These are phyloP conservation scores for Phytophthora meadii DNA, from an alignment of 352 stramenopile genomes.

Conservation along the genomic window DNA sequence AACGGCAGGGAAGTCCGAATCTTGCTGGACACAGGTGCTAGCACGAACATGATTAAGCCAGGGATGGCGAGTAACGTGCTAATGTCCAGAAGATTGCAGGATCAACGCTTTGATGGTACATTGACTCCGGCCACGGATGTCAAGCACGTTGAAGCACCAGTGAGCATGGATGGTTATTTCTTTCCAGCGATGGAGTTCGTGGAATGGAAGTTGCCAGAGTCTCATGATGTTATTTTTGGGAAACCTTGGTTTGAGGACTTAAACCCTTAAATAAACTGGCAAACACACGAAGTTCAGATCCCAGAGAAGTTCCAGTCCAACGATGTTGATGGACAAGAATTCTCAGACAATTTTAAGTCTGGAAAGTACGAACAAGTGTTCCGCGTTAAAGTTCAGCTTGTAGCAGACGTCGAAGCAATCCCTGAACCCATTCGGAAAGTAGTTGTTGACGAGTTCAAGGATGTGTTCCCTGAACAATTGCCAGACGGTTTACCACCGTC, in stretches of 20 bases:
- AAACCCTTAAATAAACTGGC: conserved; percentile 17
- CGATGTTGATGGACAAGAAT: conserved; percentile 12
- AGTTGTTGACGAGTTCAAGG: conserved; percentile 5
- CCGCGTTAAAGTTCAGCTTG: conserved; percentile 5
- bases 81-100: neutral
- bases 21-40: too few species aligned
- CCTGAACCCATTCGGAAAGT: conserved; percentile 9
- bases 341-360: neutral
- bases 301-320: neutral
- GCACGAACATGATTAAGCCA: too few species aligned
- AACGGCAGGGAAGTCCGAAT: too few species aligned
- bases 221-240: conserved; percentile 25
- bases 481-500: conserved; percentile 14
- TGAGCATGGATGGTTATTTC: conserved; percentile 17
- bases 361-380: conserved; percentile 13
- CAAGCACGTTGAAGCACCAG: conserved; percentile 14
- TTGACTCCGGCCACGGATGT: conserved; percentile 11
- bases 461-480: conserved; percentile 21
- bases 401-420: neutral
- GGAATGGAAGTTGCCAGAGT: conserved; percentile 14
- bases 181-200: conserved; percentile 16
- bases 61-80: too few species aligned
- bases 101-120: conserved; percentile 8
- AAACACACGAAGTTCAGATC: conserved; percentile 10
- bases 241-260: conserved; percentile 23